Conservation (phyloP, 1,284 basidiomycete genomes). For the Hemileia vastatrix region DNA sequence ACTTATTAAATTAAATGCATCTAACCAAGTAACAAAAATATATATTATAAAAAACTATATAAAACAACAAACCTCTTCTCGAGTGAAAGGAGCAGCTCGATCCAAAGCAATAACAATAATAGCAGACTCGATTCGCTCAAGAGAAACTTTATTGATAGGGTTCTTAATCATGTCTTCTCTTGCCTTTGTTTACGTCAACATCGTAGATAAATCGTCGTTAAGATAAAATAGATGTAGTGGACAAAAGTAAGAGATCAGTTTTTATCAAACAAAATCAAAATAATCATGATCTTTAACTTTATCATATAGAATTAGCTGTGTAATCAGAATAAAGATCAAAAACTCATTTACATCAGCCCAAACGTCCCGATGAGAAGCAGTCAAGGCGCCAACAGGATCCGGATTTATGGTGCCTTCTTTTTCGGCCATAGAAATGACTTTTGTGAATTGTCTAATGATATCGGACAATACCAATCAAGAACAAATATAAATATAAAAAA, state of each 20-base stretch:
- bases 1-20: too few relatives aligned
- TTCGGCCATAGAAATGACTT: slow-evolving; percentile 63
- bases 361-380: slow-evolving; percentile 75
- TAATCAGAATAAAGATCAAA: too few relatives aligned
- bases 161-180: slow-evolving; percentile 57
- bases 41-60: neutral
- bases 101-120: slow-evolving; percentile 82
- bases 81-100: slow-evolving; percentile 63
- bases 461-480: slow-evolving; percentile 8
- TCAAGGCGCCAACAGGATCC: slow-evolving; percentile 66
- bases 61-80: slow-evolving; percentile 60
- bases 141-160: slow-evolving; percentile 58
- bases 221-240: neutral
- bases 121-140: slow-evolving; percentile 77
- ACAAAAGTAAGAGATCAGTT: neutral
- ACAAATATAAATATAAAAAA: slow-evolving; percentile 14
- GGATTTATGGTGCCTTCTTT: slow-evolving; percentile 47
- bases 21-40: too few relatives aligned
- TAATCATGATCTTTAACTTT: too few relatives aligned
- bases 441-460: slow-evolving; percentile 58
- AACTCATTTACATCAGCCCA: slow-evolving; percentile 76
- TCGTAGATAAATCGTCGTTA: neutral
- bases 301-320: too few relatives aligned
- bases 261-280: neutral
- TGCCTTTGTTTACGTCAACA: slow-evolving; percentile 47